These are phyloP conservation scores for Metschnikowia similis DNA, from an alignment of 805 yeast genomes.

Conservation along the genomic window DNA sequence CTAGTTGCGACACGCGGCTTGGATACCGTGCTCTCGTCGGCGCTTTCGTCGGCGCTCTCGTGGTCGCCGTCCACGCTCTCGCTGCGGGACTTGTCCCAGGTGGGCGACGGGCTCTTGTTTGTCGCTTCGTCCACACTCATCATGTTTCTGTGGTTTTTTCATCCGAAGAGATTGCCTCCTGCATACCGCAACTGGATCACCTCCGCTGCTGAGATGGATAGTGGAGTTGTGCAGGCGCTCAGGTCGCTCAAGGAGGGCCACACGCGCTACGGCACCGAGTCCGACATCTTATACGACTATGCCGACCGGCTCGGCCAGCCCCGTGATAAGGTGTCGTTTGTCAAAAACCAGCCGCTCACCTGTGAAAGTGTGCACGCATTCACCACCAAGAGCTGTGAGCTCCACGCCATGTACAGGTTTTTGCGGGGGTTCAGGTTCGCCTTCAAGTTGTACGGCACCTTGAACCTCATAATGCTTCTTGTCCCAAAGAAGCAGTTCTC, in stretches of 20 bases:
- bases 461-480: constrained; percentile 29
- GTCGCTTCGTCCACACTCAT: constrained; percentile 27
- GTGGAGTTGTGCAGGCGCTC: constrained; percentile 31
- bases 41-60: constrained; percentile 1
- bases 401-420: constrained; percentile 45
- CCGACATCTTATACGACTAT: constrained; percentile 27
- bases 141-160: constrained; percentile 37
- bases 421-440: constrained; percentile 40
- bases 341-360: constrained; percentile 28
- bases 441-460: constrained; percentile 36
- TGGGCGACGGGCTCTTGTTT: constrained; percentile 29
- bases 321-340: constrained; percentile 27
- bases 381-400: constrained; percentile 36
- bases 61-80: constrained; percentile 2
- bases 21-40: constrained; percentile 22
- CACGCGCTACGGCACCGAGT: constrained; percentile 33
- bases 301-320: constrained; percentile 33
- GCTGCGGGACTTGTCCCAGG: neutral
- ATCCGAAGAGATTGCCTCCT: constrained; percentile 39
- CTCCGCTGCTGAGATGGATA: constrained; percentile 45
- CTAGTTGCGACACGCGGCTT: constrained; percentile 33
- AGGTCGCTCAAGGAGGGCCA: constrained; percentile 26
- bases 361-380: constrained; percentile 42
- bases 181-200: constrained; percentile 47
- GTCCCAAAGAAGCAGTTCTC: constrained; percentile 18